Conservation (phyloP, 306 rosid species). For the Quercus gilva region DNA sequence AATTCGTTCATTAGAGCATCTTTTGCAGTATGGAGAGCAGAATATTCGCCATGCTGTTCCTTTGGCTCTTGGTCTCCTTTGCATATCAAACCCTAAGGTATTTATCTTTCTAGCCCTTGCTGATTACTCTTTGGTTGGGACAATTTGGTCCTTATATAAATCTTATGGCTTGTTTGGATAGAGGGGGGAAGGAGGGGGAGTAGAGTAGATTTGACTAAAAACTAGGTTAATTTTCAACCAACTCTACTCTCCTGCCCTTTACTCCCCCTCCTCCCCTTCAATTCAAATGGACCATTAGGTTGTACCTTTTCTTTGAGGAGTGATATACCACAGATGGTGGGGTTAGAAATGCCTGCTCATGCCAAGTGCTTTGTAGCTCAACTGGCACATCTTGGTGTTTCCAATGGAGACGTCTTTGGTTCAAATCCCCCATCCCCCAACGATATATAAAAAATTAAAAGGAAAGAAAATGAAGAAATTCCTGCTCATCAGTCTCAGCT, state of each 20-base stretch:
- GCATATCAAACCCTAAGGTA: slow-evolving; percentile 98
- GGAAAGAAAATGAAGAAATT: too few relatives aligned
- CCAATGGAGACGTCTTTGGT: too few relatives aligned
- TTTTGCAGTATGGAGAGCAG: slow-evolving; percentile 96
- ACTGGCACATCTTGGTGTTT: too few relatives aligned
- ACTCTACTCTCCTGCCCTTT: too few relatives aligned
- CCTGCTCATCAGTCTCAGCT: background rate
- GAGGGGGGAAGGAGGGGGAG: too few relatives aligned
- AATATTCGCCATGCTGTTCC: slow-evolving; percentile 96
- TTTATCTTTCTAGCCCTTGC: slow-evolving; percentile 12
- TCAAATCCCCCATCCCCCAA: too few relatives aligned
- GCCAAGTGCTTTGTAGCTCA: too few relatives aligned
- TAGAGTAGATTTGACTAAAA: too few relatives aligned
- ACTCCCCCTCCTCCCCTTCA: too few relatives aligned
- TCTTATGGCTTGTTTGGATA: too few relatives aligned
- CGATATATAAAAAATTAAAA: too few relatives aligned
- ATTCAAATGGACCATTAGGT: background rate
- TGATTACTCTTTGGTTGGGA: background rate
- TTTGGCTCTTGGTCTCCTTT: slow-evolving; percentile 90
- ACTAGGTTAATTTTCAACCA: too few relatives aligned
- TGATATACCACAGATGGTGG: background rate
- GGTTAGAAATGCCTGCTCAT: background rate
- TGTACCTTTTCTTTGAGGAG: background rate
- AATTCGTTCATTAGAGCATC: slow-evolving; percentile 94
- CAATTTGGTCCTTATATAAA: background rate